A percentile compares a stretch with the other conserved stretches of the same genome.
These are phyloP conservation scores for Lachancea waltii DNA, from an alignment of 805 yeast species.

Conservation along the genomic window DNA sequence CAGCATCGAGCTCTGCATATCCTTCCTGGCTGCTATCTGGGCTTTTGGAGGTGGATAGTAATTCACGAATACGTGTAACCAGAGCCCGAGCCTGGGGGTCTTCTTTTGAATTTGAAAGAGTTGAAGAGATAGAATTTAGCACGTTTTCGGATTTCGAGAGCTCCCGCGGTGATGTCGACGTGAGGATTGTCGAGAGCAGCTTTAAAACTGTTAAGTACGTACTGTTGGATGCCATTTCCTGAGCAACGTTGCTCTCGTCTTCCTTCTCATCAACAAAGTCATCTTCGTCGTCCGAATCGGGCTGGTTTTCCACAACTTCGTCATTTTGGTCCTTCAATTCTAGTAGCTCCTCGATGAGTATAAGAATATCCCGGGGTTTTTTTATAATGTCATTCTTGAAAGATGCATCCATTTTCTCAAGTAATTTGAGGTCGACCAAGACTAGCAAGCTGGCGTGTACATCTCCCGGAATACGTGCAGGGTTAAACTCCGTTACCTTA, in stretches of 20 bases:
- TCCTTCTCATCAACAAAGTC: conserved; percentile 25
- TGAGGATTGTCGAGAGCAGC: conserved; percentile 34
- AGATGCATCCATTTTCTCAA: conserved; percentile 54
- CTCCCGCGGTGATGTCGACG: conserved; percentile 22
- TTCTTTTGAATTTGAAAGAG: conserved; percentile 10
- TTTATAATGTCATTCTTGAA: conserved; percentile 45
- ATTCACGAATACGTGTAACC: conserved; percentile 10
- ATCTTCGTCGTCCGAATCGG: conserved; percentile 24
- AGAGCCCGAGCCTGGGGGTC: conserved; percentile 7
- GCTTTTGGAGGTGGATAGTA: too few species aligned
- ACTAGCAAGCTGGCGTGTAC: conserved; percentile 46
- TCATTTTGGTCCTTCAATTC: conserved; percentile 7
- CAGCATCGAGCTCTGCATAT: conserved; percentile 14
- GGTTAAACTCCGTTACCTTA: not conserved
- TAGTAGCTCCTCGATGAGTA: conserved; percentile 41
- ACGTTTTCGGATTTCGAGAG: conserved; percentile 18
- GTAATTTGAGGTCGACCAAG: conserved; percentile 53
- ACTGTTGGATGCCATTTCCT: conserved; percentile 16
- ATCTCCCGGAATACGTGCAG: conserved; percentile 15
- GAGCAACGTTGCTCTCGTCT: conserved; percentile 27
- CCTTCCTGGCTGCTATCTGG: too few species aligned
- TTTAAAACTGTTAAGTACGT: conserved; percentile 33
- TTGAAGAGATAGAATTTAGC: conserved; percentile 28
- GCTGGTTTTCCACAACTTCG: conserved; percentile 29
- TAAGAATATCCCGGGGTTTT: conserved; percentile 49